Conservation (phyloP, 106 monocot species). For the Acorus gramineus region DNA sequence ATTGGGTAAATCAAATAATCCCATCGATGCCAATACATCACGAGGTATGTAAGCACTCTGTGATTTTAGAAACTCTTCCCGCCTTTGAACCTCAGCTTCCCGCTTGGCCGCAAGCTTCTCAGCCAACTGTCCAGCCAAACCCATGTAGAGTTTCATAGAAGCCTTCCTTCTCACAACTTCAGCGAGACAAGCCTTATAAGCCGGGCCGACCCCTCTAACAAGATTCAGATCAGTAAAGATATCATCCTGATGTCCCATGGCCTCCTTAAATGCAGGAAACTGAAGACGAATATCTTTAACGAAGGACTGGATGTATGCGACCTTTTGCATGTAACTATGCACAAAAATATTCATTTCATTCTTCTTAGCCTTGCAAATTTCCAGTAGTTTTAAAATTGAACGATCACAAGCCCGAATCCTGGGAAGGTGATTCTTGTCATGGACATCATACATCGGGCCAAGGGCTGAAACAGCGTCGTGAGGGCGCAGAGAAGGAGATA, state of each 20-base stretch:
- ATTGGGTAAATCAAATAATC: slow-evolving; percentile 82
- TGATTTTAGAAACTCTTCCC: slow-evolving; percentile 60
- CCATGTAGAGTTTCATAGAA: slow-evolving; percentile 81
- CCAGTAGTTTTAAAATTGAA: slow-evolving; percentile 41
- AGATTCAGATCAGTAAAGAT: slow-evolving; percentile 62
- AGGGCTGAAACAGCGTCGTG: slow-evolving; percentile 93
- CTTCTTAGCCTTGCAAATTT: slow-evolving; percentile 53
- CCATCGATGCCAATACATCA: slow-evolving; percentile 70
- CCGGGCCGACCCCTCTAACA: slow-evolving; percentile 61
- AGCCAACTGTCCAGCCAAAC: slow-evolving; percentile 76
- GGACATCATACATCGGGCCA: slow-evolving; percentile 87
- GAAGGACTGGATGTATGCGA: slow-evolving; percentile 48
- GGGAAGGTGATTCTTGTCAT: slow-evolving; percentile 74
- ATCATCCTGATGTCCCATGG: slow-evolving; percentile 76
- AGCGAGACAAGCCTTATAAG: slow-evolving; percentile 84
- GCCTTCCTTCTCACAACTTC: slow-evolving; percentile 76
- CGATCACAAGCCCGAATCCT: slow-evolving; percentile 55
- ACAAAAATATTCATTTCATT: slow-evolving; percentile 70
- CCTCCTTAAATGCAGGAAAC: slow-evolving; percentile 88
- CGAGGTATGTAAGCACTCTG: slow-evolving; percentile 66
- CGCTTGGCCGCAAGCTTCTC: slow-evolving; percentile 82
- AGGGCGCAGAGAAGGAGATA: slow-evolving; percentile 57
- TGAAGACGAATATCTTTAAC: slow-evolving; percentile 66
- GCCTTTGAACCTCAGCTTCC: slow-evolving; percentile 59
- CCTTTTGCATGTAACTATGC: slow-evolving; percentile 78